Base-by-base conservation (phyloP, 257 asterid genomes). In the Henckelia pumila region DNA sequence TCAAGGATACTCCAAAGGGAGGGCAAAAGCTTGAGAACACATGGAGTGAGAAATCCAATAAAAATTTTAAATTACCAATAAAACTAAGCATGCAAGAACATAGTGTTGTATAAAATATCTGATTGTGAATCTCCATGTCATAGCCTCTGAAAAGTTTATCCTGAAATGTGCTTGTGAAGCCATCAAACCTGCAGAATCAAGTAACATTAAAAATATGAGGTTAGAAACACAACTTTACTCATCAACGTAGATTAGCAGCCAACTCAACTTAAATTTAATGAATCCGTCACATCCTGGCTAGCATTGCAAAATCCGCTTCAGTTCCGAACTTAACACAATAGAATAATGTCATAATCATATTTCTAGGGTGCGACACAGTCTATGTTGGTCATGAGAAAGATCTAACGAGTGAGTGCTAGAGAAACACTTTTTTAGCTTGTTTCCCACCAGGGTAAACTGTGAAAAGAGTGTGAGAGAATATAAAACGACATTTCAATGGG, bases 161-260 rank as follows among this genome's bases (percentile, higher is more conserved):
- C 84, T 94, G 99, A 77, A 94, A 94, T 49, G 99, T 94, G 82
- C 99, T 94, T 19, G 99, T 94, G 83, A 91, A 94, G 62, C 99
- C 99, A 87, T 94, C 99, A 75, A 74, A 94, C 87, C 99, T 94
- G 95, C 24, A 72, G 71, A 66, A 66, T 69, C 68, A 58, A 75
- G 59, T 9, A 71, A 30, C 33, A 63, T 56, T 35, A n/a, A 19
- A 37, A 47, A 47, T 24, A 20, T 67, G 59, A 40, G 33, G 65
- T 61, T 64, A 53, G 25, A 66, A 24, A 58, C 55, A 64, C 58
- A 66, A 61, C 59, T n/a, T 40, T 66, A 66, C 33, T 8, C 29
- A 58, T 35, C 25, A 59, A 59, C 57, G 47, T 21, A 49, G 33
- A 24, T 14, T 19, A 32, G 37, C 23, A 61, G 55, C 29, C 57